Evolutionary conservation across 345 rosid genomes (phyloP).

Genomic region (Eucalyptus tenuipes): DNA sequence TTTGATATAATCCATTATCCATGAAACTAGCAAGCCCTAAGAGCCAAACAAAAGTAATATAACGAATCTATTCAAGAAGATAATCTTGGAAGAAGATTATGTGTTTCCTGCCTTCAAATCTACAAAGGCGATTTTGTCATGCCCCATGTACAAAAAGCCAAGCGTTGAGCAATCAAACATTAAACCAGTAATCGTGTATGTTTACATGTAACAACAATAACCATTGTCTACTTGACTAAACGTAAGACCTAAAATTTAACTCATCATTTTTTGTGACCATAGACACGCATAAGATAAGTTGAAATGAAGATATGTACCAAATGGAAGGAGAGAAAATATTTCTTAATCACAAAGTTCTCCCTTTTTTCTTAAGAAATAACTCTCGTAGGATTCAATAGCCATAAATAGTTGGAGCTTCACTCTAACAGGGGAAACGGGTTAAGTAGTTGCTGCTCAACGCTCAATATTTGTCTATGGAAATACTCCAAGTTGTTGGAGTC

Average conservation of each 20-base stretch:
- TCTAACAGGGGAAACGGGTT: neutral
- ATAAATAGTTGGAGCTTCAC: neutral
- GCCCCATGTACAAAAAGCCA: neutral
- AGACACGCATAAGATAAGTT: neutral
- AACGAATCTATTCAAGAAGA: neutral
- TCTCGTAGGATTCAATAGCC: neutral
- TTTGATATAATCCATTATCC: neutral
- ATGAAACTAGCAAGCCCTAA: neutral
- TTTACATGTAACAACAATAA: neutral
- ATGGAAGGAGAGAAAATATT: neutral
- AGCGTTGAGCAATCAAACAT: neutral
- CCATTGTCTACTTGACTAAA: neutral
- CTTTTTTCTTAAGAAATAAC: neutral
- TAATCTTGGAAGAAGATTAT: neutral
- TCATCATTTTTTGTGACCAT: neutral
- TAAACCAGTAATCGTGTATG: neutral
- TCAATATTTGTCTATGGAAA: neutral
- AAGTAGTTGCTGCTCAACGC: neutral
- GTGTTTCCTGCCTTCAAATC: neutral
- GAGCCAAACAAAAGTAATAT: neutral
- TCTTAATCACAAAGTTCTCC: neutral
- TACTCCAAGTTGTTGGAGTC: neutral
- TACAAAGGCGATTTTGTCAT: neutral
- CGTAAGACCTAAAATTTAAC: neutral
- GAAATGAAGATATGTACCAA: neutral